Percentiles rank a stretch among this genome's conserved stretches.
These are phyloP conservation scores for Boletus holoroseus DNA, from an alignment of 1,284 basidiomycete genomes.

Conservation along the genomic window DNA sequence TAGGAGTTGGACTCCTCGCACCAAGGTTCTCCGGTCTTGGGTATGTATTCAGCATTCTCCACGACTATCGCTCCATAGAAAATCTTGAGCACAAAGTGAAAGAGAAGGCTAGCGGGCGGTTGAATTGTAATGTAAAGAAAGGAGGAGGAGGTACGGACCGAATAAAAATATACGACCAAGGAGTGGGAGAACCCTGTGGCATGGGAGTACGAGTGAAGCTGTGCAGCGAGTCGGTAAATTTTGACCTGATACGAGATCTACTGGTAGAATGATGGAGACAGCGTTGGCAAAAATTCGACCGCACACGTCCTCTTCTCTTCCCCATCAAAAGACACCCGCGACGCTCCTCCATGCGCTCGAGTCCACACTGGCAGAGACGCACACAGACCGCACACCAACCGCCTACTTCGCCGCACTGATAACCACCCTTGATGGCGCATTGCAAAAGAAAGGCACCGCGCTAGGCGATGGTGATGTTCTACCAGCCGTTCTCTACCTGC, in stretches of 20 bases:
- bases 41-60: slow-evolving; percentile 68
- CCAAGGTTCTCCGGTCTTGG: slow-evolving; percentile 69
- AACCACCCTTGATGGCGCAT: slow-evolving; percentile 70
- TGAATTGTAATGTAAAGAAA: slow-evolving; percentile 1
- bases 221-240: background rate
- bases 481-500: slow-evolving; percentile 85
- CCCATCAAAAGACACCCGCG: slow-evolving; percentile 89
- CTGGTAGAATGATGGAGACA: slow-evolving; percentile 51
- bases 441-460: slow-evolving; percentile 57
- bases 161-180: slow-evolving; percentile 66
- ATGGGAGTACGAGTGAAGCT: slow-evolving; percentile 22
- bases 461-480: slow-evolving; percentile 77
- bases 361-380: slow-evolving; percentile 77
- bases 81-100: slow-evolving; percentile 76
- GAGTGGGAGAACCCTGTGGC: slow-evolving; percentile 46
- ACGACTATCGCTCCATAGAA: slow-evolving; percentile 87
- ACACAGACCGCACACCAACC: slow-evolving; percentile 64
- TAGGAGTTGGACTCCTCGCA: slow-evolving; percentile 38
- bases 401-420: slow-evolving; percentile 88
- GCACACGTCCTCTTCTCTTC: slow-evolving; percentile 74
- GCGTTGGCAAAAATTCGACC: slow-evolving; percentile 84
- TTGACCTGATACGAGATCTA: background rate
- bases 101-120: slow-evolving; percentile 48
- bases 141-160: slow-evolving; percentile 38
- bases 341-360: slow-evolving; percentile 87